A percentile compares a stretch with the other conserved stretches of the same genome.
phyloP scores from a whole-genome alignment of 129 eudicot species.

The Saposhnikovia divaricata region DNA sequence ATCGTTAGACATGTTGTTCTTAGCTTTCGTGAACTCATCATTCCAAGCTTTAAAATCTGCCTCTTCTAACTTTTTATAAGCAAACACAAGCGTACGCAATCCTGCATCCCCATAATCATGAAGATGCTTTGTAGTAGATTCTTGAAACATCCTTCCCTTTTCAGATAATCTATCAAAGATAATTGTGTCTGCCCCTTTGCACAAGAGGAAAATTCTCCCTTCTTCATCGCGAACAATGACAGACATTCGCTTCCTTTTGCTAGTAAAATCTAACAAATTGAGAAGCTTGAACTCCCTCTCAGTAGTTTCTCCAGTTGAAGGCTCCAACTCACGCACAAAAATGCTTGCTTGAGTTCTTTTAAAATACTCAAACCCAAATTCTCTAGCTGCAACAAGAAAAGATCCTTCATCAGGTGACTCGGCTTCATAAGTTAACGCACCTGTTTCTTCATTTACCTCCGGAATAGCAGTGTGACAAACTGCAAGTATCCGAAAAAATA shows the following conservation, averaged over 20 bases:
- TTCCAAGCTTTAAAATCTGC: slow-evolving; percentile 41
- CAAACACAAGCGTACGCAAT: slow-evolving; percentile 54
- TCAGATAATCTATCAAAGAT: slow-evolving; percentile 54
- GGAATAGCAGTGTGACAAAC: slow-evolving; percentile 76
- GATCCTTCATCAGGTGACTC: slow-evolving; percentile 86
- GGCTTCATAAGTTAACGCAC: slow-evolving; percentile 48
- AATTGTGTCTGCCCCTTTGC: slow-evolving; percentile 81
- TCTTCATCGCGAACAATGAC: slow-evolving; percentile 50
- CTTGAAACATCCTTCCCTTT: slow-evolving; percentile 43
- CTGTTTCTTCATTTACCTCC: slow-evolving; percentile 37
- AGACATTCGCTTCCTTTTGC: slow-evolving; percentile 73
- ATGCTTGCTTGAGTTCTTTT: slow-evolving; percentile 58
- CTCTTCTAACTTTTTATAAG: slow-evolving; percentile 41
- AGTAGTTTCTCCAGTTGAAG: slow-evolving; percentile 22
- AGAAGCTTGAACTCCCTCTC: slow-evolving; percentile 52
- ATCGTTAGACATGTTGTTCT: slow-evolving; percentile 34
- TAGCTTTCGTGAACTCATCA: slow-evolving; percentile 41
- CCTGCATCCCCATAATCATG: slow-evolving; percentile 65
- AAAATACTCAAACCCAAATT: slow-evolving; percentile 60
- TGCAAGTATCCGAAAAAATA: slow-evolving; percentile 61
- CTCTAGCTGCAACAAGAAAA: slow-evolving; percentile 70
- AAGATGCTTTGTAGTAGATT: slow-evolving; percentile 43
- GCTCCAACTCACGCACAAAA: slow-evolving; percentile 41
- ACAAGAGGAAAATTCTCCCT: slow-evolving; percentile 44
- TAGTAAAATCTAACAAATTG: slow-evolving; percentile 60